Conservation (phyloP, 2,329 filamentous ascomycete genomes). For the Gliomastix tumulicola region DNA sequence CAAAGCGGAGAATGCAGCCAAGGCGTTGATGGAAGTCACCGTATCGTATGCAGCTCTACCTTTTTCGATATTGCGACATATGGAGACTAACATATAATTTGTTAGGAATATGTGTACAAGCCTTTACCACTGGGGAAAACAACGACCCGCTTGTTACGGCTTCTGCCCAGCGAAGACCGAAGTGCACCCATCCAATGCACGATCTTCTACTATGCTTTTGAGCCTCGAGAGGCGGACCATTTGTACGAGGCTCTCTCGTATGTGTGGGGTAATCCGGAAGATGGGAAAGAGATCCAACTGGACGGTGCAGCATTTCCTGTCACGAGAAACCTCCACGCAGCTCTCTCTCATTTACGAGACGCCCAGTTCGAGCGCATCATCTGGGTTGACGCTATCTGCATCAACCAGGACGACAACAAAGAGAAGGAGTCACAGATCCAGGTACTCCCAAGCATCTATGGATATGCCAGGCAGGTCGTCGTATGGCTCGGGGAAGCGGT, state of each 20-base stretch:
- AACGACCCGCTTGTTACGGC: constrained; percentile 3
- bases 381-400: background rate
- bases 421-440: constrained; percentile 4
- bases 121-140: no score
- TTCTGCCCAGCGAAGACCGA: constrained; percentile 1
- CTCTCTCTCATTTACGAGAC: background rate
- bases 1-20: no score
- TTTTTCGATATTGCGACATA: no score
- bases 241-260: constrained; percentile 4
- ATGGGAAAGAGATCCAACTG: constrained; percentile 1
- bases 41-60: no score
- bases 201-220: constrained; percentile 2
- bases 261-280: constrained; percentile 2
- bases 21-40: no score
- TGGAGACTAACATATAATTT: no score
- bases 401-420: constrained; percentile 2
- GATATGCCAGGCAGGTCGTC: constrained; percentile 3
- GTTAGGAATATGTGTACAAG: no score
- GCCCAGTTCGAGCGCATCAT: background rate
- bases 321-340: background rate
- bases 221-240: background rate
- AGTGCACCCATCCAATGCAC: constrained; percentile 1
- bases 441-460: constrained; percentile 5
- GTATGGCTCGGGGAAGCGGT: constrained; percentile 5
- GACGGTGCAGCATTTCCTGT: background rate